Evolutionary conservation across 2,329 filamentous ascomycete genomes (phyloP), one percentile per base, ranked within the genome.

Genomic region (Blastomyces percursus): DNA sequence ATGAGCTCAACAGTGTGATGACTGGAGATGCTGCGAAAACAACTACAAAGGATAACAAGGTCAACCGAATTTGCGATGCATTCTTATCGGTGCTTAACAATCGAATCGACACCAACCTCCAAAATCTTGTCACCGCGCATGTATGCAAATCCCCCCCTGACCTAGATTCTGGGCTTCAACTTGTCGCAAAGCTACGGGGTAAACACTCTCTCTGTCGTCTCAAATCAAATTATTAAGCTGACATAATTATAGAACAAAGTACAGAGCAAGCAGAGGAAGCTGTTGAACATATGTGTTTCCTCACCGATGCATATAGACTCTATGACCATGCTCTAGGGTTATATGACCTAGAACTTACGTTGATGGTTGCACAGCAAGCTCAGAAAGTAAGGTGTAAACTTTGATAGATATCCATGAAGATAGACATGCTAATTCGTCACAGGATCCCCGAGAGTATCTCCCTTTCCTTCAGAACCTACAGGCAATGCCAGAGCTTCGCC

Each of bases 281-380:
- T 0, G 88, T 96, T 27, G 91, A 96, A 72, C 94, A 99, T 71
- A 96, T 99, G 64, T 97, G 91, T 80, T 99, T 99, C 80, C 82
- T 99, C 51, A 90, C 92, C 0, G 94, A 99, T 74, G 88, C 95
- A 55, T 95, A 96, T 73, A 86, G 86, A 48, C 83, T 99, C 0
- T 99, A 96, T 70, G 90, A 96, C 65, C 87, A 92, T 64, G 90
- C 94, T 0, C 80, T 99, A 1, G 92, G 92, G 0, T 80, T 97
- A 2, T 99, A 99, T 72, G 87, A 97, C 70, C 83, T 99, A 2
- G 91, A 96, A 12, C 84, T 99, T 8, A 87, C 93, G 3, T 81
- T 99, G 12, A 80, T 96, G 6, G 90, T 99, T 14, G 94, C 94
- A 0, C 94, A 99, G 71, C 92, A 96, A 72, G 94, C 92, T 0